Evolutionary conservation across 441 rosid genomes (phyloP).

Genomic region (Euphorbia corollata): DNA sequence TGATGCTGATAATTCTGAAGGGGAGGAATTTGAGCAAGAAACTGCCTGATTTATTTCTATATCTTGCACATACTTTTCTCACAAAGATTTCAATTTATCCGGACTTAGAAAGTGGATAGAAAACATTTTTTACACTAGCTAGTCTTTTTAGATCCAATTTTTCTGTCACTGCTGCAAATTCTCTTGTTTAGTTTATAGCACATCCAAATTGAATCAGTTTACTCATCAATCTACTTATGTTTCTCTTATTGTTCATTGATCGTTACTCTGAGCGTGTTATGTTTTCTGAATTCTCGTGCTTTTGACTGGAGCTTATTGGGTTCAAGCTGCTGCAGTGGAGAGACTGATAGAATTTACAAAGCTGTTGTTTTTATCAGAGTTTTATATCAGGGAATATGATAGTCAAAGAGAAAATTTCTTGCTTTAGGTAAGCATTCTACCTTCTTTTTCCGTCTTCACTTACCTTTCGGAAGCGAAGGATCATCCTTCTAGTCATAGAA

Average conservation of each 20-base stretch:
- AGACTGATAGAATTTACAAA: neutral
- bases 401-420: neutral
- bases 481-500: no score
- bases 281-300: neutral
- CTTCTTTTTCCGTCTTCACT: neutral
- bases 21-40: conserved; percentile 91
- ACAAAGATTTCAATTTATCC: neutral
- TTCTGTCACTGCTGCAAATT: neutral
- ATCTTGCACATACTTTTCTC: neutral
- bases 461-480: neutral
- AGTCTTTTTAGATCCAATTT: neutral
- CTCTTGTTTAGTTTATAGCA: neutral
- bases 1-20: conserved; percentile 80
- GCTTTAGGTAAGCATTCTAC: neutral
- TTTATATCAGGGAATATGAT: neutral
- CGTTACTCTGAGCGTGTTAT: neutral
- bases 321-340: neutral
- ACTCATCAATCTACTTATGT: neutral
- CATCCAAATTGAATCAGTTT: neutral
- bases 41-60: conserved; percentile 34
- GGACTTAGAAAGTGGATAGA: neutral
- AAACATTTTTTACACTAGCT: neutral
- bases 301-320: neutral
- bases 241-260: neutral
- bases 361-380: neutral